Evolutionary conservation across 371 early-diverging fungal genomes (phyloP).

Genomic region (Batrachochytrium dendrobatidis): DNA sequence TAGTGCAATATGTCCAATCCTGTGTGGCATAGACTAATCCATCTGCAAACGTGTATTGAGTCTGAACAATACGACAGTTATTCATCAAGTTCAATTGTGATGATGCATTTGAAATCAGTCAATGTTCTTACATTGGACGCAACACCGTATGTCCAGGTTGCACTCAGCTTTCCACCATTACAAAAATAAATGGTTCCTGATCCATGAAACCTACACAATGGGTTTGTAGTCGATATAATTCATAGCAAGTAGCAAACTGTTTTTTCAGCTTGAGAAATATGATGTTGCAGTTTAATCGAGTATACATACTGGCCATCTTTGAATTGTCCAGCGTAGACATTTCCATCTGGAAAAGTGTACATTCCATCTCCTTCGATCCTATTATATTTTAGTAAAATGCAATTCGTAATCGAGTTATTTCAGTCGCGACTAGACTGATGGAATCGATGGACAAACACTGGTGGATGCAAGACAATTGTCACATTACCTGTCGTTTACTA

Average conservation of each 20-base stretch:
- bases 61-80: slow-evolving; percentile 16
- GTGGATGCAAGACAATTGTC: not conserved
- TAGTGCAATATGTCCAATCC: slow-evolving; percentile 45
- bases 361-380: slow-evolving; percentile 45
- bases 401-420: not conserved
- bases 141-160: slow-evolving; percentile 35
- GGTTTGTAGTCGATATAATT: not conserved
- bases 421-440: not conserved
- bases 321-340: slow-evolving; percentile 39
- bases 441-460: not conserved
- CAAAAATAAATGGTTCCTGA: slow-evolving; percentile 39
- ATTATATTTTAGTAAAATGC: not conserved
- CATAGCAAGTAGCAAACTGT: not conserved
- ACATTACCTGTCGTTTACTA: slow-evolving; percentile 10
- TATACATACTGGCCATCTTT: slow-evolving; percentile 40
- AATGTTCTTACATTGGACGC: slow-evolving; percentile 31
- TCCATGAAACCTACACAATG: slow-evolving; percentile 39
- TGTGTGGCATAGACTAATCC: slow-evolving; percentile 34
- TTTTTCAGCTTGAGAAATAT: slow-evolving; percentile 3
- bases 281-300: not conserved
- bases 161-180: slow-evolving; percentile 38
- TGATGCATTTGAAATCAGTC: no score
- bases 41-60: slow-evolving; percentile 41
- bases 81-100: no score
- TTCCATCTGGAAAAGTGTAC: slow-evolving; percentile 40